Conservation (phyloP, 768 basidiomycete species). For the Suillus tomentosus region DNA sequence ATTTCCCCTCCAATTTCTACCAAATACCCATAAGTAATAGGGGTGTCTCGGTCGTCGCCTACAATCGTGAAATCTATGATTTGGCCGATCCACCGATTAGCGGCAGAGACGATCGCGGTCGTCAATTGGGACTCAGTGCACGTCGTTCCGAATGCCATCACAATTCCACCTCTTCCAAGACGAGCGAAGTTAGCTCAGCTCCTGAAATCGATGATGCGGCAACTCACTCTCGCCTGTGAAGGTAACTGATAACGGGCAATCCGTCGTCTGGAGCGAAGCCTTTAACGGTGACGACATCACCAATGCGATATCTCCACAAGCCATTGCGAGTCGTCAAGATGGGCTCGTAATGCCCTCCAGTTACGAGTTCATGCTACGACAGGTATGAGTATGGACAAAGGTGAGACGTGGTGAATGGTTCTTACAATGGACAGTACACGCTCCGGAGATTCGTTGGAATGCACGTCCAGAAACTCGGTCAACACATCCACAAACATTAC, state of each 20-base stretch:
- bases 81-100: slow-evolving; percentile 1
- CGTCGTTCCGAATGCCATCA: slow-evolving; percentile 3
- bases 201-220: not conserved
- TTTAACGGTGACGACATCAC: slow-evolving; percentile 11
- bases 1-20: slow-evolving; percentile 8
- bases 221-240: slow-evolving; percentile 10
- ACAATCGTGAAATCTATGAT: slow-evolving; percentile 13
- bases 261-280: slow-evolving; percentile 18
- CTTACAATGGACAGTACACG: not conserved
- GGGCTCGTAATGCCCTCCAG: slow-evolving; percentile 12
- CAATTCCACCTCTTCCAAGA: slow-evolving; percentile 13
- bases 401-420: not conserved
- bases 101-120: not conserved
- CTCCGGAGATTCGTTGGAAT: not conserved
- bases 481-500: not conserved
- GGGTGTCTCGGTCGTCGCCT: slow-evolving; percentile 1
- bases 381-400: not conserved
- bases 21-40: slow-evolving; percentile 9
- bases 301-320: slow-evolving; percentile 16
- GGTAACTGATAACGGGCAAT: slow-evolving; percentile 11
- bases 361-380: slow-evolving; percentile 9
- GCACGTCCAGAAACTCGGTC: slow-evolving; percentile 7
- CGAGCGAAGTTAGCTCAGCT: not conserved
- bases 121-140: slow-evolving; percentile 6
- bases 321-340: slow-evolving; percentile 16